Evolutionary conservation across 2,329 filamentous ascomycete genomes (phyloP), one percentile per base, ranked within the genome.

Genomic region (Nemania serpens): DNA sequence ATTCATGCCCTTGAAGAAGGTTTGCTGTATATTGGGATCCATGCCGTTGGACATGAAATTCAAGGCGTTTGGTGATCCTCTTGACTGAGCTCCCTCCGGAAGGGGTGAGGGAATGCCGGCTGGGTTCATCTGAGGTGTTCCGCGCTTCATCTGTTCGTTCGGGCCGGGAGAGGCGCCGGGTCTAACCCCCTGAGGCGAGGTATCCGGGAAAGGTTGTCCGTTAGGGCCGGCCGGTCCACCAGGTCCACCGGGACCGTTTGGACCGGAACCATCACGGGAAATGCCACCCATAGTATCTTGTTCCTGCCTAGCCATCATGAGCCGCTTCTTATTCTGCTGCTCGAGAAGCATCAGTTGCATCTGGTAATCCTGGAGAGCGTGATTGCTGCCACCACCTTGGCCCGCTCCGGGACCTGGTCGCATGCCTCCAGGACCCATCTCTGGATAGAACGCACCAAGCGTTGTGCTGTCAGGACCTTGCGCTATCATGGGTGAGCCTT

Each of bases 291-390:
- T 83, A 71, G 78, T 86, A 65, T 93, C 91, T 75, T 94, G 90
- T 73, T 93, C 87, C 72, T 88, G 89, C 17, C 91, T 86, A 39
- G 91, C 91, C 90, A 93, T 92, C 81, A 93, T 87, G 50, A 94
- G 81, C 17, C 91, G 82, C 76, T 93, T 93, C 81, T 93, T 94
- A 70, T 94, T 94, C 76, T 94, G 90, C 76, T 93, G 91, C 76
- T 94, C 91, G 15, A 94, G 82, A 51, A 93, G 78, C 91, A 93
- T 94, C 73, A 94, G 78, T 74, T 94, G 91, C 90, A 93, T 93
- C 78, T 94, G 91, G 70, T 94, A 94, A 74, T 95, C 91, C 75
- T 93, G 90, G 47, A 94, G 81, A 20, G 91, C 91, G 74, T 93
- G 90, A 73, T 92, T 94, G 75, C 88, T 90, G 52, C 79, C 82